Percentiles rank a stretch among this genome's conserved stretches.
These are phyloP conservation scores for Rhodotorula sp. DNA, from an alignment of 1,284 basidiomycete species.

Conservation along the genomic window DNA sequence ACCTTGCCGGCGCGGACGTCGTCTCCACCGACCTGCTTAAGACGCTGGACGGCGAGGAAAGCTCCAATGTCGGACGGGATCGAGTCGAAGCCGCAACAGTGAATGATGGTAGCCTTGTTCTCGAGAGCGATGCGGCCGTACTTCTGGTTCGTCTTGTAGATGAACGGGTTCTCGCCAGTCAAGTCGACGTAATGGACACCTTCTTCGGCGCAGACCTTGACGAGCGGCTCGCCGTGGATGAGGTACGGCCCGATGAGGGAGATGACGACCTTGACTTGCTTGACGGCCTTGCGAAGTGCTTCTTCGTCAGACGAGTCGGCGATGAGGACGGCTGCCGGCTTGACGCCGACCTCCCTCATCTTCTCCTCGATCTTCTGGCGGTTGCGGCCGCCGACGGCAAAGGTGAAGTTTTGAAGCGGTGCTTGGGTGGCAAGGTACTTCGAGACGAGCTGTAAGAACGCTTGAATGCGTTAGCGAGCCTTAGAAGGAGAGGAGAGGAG, in stretches of 20 bases:
- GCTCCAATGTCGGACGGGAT: conserved; percentile 42
- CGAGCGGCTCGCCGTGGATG: conserved; percentile 37
- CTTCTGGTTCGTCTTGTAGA: conserved; percentile 28
- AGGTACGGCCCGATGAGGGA: conserved; percentile 41
- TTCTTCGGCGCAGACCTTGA: conserved; percentile 39
- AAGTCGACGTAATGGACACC: conserved; percentile 42
- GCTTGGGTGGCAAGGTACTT: conserved; percentile 32
- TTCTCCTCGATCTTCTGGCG: conserved; percentile 31
- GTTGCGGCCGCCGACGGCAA: conserved; percentile 38
- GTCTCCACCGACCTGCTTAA: conserved; percentile 31
- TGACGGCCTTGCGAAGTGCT: conserved; percentile 69
- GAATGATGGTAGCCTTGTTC: conserved; percentile 40
- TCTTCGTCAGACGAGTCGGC: conserved; percentile 38
- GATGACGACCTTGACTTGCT: conserved; percentile 48
- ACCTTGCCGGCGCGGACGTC: conserved; percentile 36
- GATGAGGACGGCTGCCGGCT: conserved; percentile 22
- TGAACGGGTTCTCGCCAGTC: conserved; percentile 40
- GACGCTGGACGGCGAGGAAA: conserved; percentile 41
- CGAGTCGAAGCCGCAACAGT: conserved; percentile 41
- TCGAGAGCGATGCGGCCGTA: conserved; percentile 27
- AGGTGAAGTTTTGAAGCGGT: conserved; percentile 10
- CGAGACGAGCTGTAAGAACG: conserved; percentile 20
- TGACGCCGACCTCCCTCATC: conserved; percentile 28
- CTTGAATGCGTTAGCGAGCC: too few relatives aligned
- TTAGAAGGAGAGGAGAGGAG: too few relatives aligned